Percentiles rank a stretch among this genome's conserved stretches.
phyloP scores from a whole-genome alignment of 768 basidiomycete genomes.

The Tricholoma hemisulphureum region DNA sequence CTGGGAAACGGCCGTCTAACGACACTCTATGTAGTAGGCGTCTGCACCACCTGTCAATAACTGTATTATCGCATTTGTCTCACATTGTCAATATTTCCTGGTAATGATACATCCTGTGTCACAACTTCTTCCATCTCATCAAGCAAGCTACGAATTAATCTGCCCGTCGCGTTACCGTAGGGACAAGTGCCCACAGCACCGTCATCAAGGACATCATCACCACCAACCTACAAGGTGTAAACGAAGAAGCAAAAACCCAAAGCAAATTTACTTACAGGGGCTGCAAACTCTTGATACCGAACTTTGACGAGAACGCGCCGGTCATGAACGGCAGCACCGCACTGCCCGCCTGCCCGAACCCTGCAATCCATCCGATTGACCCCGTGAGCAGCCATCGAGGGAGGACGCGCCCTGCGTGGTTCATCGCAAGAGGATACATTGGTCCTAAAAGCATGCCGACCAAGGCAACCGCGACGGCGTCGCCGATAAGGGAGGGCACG shows the following conservation, averaged over 20 bases:
- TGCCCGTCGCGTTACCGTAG: conserved; percentile 21
- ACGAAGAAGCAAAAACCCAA: neutral
- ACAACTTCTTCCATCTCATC: too few species aligned
- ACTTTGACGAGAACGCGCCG: conserved; percentile 61
- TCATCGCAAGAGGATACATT: conserved; percentile 74
- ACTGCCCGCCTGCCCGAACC: conserved; percentile 69
- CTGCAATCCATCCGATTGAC: conserved; percentile 67
- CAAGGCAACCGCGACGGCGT: conserved; percentile 62
- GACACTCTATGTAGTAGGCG: too few species aligned
- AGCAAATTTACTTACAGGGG: conserved; percentile 48
- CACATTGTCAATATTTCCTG: too few species aligned
- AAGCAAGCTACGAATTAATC: conserved; percentile 10
- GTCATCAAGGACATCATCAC: conserved; percentile 61
- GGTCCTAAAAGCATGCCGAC: conserved; percentile 73
- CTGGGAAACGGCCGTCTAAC: too few species aligned
- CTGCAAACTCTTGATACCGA: conserved; percentile 60
- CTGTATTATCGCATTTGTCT: too few species aligned
- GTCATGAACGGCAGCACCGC: conserved; percentile 74
- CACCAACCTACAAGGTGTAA: conserved; percentile 40
- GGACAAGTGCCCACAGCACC: conserved; percentile 55
- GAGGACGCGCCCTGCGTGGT: conserved; percentile 62
- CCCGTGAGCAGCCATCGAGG: conserved; percentile 68
- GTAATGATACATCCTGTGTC: too few species aligned
- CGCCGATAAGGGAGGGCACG: conserved; percentile 61
- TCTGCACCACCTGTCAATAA: too few species aligned